Evolutionary conservation across 2,329 filamentous ascomycete genomes (phyloP).

Genomic region (Aspergillus niger): DNA sequence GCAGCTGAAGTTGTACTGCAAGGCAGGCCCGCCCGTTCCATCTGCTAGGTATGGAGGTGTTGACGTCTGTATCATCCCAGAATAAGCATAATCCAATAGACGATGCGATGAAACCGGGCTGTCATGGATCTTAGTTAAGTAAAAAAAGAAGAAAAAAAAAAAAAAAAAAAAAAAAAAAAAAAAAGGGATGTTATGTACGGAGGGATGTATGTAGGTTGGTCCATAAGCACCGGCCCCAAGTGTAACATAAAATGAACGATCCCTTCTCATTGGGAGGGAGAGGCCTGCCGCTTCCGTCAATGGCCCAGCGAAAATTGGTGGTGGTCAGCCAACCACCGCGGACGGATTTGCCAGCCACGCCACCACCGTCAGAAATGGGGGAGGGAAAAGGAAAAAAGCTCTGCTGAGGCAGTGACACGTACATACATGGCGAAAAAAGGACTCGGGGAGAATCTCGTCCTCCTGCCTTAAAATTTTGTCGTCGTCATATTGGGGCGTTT

Average conservation of each 20-base stretch:
- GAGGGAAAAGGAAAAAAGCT: neutral
- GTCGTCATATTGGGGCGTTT: neutral
- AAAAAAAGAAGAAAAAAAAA: too few relatives aligned
- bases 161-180: neutral
- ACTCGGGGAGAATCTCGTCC: neutral
- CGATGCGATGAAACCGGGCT: neutral
- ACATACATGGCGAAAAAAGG: slow-evolving; percentile 1
- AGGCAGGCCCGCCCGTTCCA: too few relatives aligned
- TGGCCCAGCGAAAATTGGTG: slow-evolving; percentile 7
- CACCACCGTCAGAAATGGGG: slow-evolving; percentile 6
- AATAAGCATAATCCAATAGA: slow-evolving; percentile 5
- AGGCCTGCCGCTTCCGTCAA: slow-evolving; percentile 3
- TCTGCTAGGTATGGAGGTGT: too few relatives aligned
- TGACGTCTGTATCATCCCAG: neutral
- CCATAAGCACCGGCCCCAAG: neutral
- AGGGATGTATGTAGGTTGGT: neutral
- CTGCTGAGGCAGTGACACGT: slow-evolving; percentile 12
- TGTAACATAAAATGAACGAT: neutral
- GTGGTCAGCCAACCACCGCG: slow-evolving; percentile 21
- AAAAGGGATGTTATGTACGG: neutral
- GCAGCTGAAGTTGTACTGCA: slow-evolving; percentile 7
- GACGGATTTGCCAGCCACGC: slow-evolving; percentile 22
- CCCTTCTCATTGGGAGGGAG: slow-evolving; percentile 2
- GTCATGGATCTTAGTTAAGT: neutral
- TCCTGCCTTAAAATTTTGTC: slow-evolving; percentile 1